These are phyloP conservation scores for Phytophthora constricta DNA, from an alignment of 352 stramenopile species.

Conservation along the genomic window DNA sequence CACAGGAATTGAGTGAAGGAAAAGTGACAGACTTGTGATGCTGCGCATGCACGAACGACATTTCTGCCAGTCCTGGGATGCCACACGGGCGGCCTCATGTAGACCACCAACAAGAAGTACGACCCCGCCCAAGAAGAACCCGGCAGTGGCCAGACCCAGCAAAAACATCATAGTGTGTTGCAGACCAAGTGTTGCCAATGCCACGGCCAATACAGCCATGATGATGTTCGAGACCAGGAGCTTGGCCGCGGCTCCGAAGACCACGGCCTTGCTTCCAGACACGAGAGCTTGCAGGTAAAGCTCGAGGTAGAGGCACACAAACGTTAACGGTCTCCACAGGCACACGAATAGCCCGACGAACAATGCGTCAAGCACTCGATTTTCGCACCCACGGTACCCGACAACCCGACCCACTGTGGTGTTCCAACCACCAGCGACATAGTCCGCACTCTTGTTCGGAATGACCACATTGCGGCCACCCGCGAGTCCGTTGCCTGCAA, in stretches of 20 bases:
- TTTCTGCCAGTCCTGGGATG: conserved; percentile 76
- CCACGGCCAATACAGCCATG: conserved; percentile 51
- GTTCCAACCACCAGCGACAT: conserved; percentile 60
- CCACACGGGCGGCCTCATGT: conserved; percentile 56
- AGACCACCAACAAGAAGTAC: conserved; percentile 69
- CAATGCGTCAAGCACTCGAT: conserved; percentile 69
- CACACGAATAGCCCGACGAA: conserved; percentile 80
- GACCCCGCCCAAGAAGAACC: conserved; percentile 64
- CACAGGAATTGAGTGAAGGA: conserved; percentile 75
- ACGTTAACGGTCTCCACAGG: conserved; percentile 81
- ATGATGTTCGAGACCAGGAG: conserved; percentile 69
- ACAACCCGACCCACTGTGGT: conserved; percentile 80
- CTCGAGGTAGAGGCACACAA: conserved; percentile 83
- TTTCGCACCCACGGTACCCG: conserved; percentile 77
- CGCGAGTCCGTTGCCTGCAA: conserved; percentile 50
- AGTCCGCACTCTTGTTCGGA: conserved; percentile 59
- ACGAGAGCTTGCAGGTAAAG: conserved; percentile 78
- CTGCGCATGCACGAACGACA: conserved; percentile 78
- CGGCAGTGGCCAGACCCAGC: conserved; percentile 48
- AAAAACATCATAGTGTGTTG: conserved; percentile 70
- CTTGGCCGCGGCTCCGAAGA: conserved; percentile 75
- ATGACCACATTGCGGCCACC: conserved; percentile 45
- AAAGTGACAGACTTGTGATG: conserved; percentile 86
- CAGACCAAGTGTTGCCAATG: conserved; percentile 59
- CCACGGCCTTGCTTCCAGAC: conserved; percentile 67